These are phyloP conservation scores for Leptographium wingfieldii DNA, from an alignment of 2,329 filamentous ascomycete genomes.

Conservation along the genomic window DNA sequence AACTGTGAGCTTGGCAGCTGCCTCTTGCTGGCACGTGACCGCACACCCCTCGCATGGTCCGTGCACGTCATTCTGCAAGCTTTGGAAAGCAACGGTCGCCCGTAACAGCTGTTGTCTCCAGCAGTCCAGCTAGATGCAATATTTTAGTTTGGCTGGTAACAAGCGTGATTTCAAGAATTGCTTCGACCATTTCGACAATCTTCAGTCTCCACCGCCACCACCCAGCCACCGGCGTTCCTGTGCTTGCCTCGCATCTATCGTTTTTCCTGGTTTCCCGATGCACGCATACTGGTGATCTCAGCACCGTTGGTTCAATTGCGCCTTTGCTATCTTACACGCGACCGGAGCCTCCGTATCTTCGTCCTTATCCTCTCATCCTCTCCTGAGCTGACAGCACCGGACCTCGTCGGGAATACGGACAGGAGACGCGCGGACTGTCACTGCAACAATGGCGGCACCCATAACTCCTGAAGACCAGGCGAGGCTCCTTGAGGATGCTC, in stretches of 20 bases:
- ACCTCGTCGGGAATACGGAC: background rate
- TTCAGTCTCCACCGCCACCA: background rate
- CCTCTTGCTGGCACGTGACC: background rate
- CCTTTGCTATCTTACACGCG: background rate
- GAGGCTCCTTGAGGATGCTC: constrained; percentile 90
- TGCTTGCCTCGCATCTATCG: background rate
- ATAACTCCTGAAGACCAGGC: constrained; percentile 68
- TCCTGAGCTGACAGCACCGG: background rate
- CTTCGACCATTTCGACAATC: background rate
- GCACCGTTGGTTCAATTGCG: background rate
- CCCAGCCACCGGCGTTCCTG: background rate
- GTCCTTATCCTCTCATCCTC: background rate
- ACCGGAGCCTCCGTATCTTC: background rate
- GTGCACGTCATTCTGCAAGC: background rate
- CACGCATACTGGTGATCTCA: background rate
- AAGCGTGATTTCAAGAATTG: background rate
- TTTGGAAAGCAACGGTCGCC: background rate
- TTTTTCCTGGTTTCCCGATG: background rate
- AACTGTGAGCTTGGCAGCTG: background rate
- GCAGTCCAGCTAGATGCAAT: background rate
- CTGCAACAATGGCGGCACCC: constrained; percentile 24
- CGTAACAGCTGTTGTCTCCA: background rate
- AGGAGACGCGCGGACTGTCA: background rate
- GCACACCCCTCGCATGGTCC: background rate
- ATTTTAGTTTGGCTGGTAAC: background rate